phyloP scores from a whole-genome alignment of 1,284 basidiomycete species.

The Malassezia pachydermatis region DNA sequence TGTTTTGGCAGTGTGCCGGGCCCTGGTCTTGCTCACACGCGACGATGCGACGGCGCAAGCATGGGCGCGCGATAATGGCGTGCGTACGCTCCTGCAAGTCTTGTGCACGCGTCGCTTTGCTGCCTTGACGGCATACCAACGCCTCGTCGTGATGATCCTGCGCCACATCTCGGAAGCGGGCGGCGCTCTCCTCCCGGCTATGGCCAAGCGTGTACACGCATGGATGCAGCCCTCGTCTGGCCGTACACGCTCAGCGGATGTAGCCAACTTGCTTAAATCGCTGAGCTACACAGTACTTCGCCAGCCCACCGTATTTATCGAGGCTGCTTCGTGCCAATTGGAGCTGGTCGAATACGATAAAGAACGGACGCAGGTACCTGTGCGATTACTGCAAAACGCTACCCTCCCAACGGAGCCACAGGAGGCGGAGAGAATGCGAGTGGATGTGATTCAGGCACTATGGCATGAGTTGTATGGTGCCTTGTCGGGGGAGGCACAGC shows the following conservation, averaged over 20 bases:
- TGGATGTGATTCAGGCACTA: conserved; percentile 56
- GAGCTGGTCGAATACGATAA: conserved; percentile 30
- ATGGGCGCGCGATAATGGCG: conserved; percentile 25
- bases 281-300: conserved; percentile 53
- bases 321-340: conserved; percentile 50
- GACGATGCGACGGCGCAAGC: conserved; percentile 20
- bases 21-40: conserved; percentile 37
- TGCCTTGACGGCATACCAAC: conserved; percentile 56
- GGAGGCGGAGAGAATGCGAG: conserved; percentile 38
- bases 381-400: conserved; percentile 18
- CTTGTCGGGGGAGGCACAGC: background rate
- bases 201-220: conserved; percentile 63
- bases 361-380: conserved; percentile 11
- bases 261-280: conserved; percentile 2
- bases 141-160: conserved; percentile 73
- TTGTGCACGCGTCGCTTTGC: conserved; percentile 27
- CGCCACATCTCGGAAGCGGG: conserved; percentile 80
- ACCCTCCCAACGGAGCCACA: background rate
- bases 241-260: conserved; percentile 8
- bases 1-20: conserved; percentile 34
- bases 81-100: conserved; percentile 32
- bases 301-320: conserved; percentile 67
- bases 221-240: conserved; percentile 32
- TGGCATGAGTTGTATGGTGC: conserved; percentile 43
- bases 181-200: conserved; percentile 59